A percentile compares a stretch with the other conserved stretches of the same genome.
Conservation (phyloP, 129 eudicot genomes). For the Dittrichia graveolens region DNA sequence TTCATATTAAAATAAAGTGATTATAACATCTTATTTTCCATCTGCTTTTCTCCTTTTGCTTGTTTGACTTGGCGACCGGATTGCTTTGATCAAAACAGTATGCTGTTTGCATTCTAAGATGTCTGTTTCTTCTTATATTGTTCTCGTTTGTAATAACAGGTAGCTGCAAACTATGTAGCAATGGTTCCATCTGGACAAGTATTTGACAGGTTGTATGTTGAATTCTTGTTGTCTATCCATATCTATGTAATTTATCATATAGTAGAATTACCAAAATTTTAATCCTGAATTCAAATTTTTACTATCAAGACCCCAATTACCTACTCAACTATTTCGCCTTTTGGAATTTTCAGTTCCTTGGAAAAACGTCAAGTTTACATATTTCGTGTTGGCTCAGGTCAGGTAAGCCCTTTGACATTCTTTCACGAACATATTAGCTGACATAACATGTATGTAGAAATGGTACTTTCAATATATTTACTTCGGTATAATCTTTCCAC, state of each 20-base stretch:
- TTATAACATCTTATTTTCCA: not conserved
- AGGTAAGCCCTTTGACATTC: constrained; percentile 53
- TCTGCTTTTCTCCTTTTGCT: not conserved
- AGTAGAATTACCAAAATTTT: not conserved
- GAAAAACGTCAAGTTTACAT: constrained; percentile 85
- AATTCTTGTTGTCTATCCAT: constrained; percentile 12
- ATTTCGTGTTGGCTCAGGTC: constrained; percentile 97
- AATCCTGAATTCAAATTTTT: not conserved
- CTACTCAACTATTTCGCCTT: constrained; percentile 7
- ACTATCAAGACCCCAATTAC: not conserved
- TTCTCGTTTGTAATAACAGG: constrained; percentile 48
- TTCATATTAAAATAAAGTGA: not conserved
- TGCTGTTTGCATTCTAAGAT: not conserved
- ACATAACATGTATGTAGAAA: constrained; percentile 4
- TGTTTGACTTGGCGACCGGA: not conserved
- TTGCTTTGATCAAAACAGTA: constrained; percentile 4
- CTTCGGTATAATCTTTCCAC: not conserved
- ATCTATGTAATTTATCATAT: constrained; percentile 8
- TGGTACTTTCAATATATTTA: not conserved
- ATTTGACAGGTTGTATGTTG: constrained; percentile 74
- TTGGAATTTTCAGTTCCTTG: constrained; percentile 60
- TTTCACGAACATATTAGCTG: constrained; percentile 14
- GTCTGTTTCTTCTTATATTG: not conserved
- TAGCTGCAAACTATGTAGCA: constrained; percentile 96
- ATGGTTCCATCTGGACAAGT: constrained; percentile 99